Conservation (phyloP, 352 stramenopile species). For the Pythium phragmitis region DNA sequence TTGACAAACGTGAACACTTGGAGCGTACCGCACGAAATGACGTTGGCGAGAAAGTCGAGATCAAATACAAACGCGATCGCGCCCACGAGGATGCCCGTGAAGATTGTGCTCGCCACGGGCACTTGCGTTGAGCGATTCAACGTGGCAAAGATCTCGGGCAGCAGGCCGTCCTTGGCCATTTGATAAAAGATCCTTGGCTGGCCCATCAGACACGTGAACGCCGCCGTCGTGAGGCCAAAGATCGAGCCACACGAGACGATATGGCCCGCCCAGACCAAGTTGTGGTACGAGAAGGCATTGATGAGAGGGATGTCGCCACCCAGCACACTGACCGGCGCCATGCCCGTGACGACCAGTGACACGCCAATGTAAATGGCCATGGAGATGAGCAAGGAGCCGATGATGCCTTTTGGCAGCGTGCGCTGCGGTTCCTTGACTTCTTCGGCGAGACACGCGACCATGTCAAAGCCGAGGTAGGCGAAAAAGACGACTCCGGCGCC, state of each 20-base stretch:
- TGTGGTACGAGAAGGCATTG: slow-evolving; percentile 80
- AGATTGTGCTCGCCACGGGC: slow-evolving; percentile 80
- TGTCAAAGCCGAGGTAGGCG: slow-evolving; percentile 92
- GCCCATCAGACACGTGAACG: slow-evolving; percentile 92
- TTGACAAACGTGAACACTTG: slow-evolving; percentile 94
- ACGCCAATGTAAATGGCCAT: slow-evolving; percentile 90
- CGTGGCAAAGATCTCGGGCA: slow-evolving; percentile 63
- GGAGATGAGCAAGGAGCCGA: slow-evolving; percentile 89
- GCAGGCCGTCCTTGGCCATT: slow-evolving; percentile 85
- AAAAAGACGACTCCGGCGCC: slow-evolving; percentile 91
- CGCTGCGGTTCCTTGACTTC: slow-evolving; percentile 89
- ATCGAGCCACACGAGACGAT: slow-evolving; percentile 92
- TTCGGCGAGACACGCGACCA: slow-evolving; percentile 91
- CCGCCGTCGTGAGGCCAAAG: slow-evolving; percentile 88
- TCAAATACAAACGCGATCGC: slow-evolving; percentile 87
- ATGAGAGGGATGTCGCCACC: slow-evolving; percentile 78
- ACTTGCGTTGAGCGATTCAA: slow-evolving; percentile 65
- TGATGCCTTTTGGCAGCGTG: slow-evolving; percentile 91
- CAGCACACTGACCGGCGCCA: slow-evolving; percentile 73
- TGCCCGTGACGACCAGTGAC: slow-evolving; percentile 88
- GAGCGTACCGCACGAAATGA: slow-evolving; percentile 90
- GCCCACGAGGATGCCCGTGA: slow-evolving; percentile 82
- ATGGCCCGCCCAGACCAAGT: slow-evolving; percentile 65
- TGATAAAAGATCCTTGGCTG: slow-evolving; percentile 92
- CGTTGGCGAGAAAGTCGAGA: slow-evolving; percentile 89